Percentiles rank a stretch among this genome's conserved stretches.
These are phyloP conservation scores for Digitaria exilis DNA, from an alignment of 202 grass and related monocot genomes.

Conservation along the genomic window DNA sequence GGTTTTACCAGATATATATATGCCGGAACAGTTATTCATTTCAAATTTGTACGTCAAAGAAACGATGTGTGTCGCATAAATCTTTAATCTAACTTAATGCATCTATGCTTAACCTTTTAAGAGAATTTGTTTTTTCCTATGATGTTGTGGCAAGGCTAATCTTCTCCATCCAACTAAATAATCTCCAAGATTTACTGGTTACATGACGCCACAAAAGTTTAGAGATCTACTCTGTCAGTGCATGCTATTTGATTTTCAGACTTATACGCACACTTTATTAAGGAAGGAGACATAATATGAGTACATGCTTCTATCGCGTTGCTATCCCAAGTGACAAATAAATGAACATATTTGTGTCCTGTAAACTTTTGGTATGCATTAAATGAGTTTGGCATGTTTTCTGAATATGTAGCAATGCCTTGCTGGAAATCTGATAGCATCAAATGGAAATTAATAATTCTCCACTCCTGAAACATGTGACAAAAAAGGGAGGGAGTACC, in stretches of 20 bases:
- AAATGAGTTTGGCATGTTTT: not conserved
- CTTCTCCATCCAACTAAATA: conserved; percentile 18
- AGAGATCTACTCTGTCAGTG: not conserved
- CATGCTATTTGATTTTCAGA: not conserved
- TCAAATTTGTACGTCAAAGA: conserved; percentile 15
- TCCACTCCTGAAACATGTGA: not conserved
- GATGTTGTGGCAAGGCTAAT: conserved; percentile 2
- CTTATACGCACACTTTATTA: not conserved
- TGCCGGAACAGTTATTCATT: not conserved
- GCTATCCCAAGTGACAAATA: not conserved
- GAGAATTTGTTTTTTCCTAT: not conserved
- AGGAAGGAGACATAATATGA: not conserved
- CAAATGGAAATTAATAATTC: not conserved
- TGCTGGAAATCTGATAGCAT: not conserved
- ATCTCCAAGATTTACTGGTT: conserved; percentile 15
- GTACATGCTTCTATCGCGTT: not conserved
- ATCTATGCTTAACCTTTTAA: conserved; percentile 1
- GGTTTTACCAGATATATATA: not conserved
- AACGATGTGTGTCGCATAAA: not conserved
- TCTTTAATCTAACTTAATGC: not conserved
- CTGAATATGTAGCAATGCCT: not conserved
- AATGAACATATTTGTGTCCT: not conserved
- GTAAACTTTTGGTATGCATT: not conserved
- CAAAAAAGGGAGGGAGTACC: not conserved
- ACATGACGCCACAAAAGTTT: not conserved